These are phyloP conservation scores for Nakazawaea ambrosiae DNA, from an alignment of 805 yeast genomes.

Conservation along the genomic window DNA sequence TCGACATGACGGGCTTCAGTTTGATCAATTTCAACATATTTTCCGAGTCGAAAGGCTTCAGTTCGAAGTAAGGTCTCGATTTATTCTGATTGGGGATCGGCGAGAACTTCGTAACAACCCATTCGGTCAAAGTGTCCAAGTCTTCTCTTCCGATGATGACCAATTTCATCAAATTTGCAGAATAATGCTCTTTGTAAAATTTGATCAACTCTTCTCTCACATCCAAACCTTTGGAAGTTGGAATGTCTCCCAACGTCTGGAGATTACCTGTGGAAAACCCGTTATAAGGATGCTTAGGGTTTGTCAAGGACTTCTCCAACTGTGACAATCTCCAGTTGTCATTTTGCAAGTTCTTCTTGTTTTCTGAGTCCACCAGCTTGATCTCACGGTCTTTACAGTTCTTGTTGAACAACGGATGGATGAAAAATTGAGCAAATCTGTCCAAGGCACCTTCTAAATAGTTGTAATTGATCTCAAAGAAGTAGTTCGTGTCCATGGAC, in stretches of 20 bases:
- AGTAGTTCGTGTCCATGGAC: slow-evolving; percentile 82
- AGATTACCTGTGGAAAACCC: slow-evolving; percentile 89
- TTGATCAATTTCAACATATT: slow-evolving; percentile 48
- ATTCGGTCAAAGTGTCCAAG: slow-evolving; percentile 58
- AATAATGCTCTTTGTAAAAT: slow-evolving; percentile 66
- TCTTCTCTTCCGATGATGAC: slow-evolving; percentile 80
- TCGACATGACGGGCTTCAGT: slow-evolving; percentile 81
- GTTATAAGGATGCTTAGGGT: slow-evolving; percentile 73
- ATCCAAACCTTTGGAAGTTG: slow-evolving; percentile 53
- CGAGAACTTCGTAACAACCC: slow-evolving; percentile 65
- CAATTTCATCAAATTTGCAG: slow-evolving; percentile 84
- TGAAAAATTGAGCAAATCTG: slow-evolving; percentile 88
- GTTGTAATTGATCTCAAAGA: slow-evolving; percentile 73
- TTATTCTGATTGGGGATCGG: slow-evolving; percentile 48
- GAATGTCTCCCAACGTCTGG: slow-evolving; percentile 63
- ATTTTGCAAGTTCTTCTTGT: slow-evolving; percentile 86
- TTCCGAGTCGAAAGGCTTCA: slow-evolving; percentile 39
- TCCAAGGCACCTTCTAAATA: slow-evolving; percentile 84
- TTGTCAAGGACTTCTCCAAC: slow-evolving; percentile 68
- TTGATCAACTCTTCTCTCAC: slow-evolving; percentile 77
- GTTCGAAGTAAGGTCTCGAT: slow-evolving; percentile 36
- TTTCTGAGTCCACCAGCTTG: slow-evolving; percentile 92
- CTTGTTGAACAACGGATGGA: slow-evolving; percentile 67
- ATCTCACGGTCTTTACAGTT: slow-evolving; percentile 86
- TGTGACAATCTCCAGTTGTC: slow-evolving; percentile 88